Conservation (phyloP, 495 filamentous ascomycete genomes). For the Penicillium canariense region DNA sequence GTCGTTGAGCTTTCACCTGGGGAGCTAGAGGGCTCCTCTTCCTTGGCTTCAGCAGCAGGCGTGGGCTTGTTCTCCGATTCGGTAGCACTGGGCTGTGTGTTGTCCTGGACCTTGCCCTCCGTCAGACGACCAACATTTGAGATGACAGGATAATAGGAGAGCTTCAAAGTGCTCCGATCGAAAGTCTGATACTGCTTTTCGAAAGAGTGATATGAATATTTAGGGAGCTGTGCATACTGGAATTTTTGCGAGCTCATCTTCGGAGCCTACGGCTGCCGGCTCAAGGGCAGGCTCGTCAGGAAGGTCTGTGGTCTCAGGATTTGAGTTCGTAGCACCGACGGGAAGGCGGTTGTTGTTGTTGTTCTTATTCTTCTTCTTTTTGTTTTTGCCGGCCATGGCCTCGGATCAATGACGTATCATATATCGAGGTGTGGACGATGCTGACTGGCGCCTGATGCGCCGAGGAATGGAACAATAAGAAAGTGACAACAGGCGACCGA, state of each 20-base stretch:
- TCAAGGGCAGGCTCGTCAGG: conserved; percentile 24
- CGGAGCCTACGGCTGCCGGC: conserved; percentile 29
- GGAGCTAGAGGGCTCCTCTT: conserved; percentile 17
- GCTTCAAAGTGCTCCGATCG: conserved; percentile 35
- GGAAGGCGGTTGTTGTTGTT: conserved; percentile 32
- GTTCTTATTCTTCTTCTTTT: conserved; percentile 38
- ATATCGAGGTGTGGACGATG: conserved; percentile 24
- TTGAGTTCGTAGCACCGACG: conserved; percentile 28
- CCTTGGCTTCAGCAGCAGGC: conserved; percentile 21
- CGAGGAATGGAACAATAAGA: conserved; percentile 32
- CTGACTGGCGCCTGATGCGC: conserved; percentile 26
- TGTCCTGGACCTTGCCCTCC: conserved; percentile 39
- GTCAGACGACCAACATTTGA: conserved; percentile 37
- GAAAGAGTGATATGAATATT: conserved; percentile 40
- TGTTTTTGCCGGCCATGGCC: conserved; percentile 36
- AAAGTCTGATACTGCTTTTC: conserved; percentile 41
- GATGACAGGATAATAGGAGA: conserved; percentile 38
- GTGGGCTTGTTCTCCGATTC: conserved; percentile 26
- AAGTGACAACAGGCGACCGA: conserved; percentile 30
- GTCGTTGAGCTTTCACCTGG: conserved; percentile 25
- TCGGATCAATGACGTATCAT: conserved; percentile 36
- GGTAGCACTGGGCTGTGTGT: conserved; percentile 27
- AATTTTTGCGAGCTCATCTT: conserved; percentile 34
- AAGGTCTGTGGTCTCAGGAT: conserved; percentile 20
- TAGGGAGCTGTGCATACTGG: conserved; percentile 46